Base-by-base conservation (phyloP, 1,284 basidiomycete species). In the Vanrija pseudolonga region DNA sequence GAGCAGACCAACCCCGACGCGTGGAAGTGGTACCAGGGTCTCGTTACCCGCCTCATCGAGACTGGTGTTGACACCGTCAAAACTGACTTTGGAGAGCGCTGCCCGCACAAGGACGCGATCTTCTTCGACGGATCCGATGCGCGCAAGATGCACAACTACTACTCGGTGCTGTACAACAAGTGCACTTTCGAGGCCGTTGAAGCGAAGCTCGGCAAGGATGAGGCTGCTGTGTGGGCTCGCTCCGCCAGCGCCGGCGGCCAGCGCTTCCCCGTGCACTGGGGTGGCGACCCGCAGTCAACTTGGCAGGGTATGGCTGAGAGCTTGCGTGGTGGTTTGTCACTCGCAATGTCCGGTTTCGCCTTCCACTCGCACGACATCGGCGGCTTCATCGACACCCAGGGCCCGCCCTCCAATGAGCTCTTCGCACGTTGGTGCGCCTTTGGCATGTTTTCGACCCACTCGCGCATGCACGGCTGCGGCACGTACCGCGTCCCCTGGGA, bases 261-360 rank as follows among this genome's bases (percentile, higher is more conserved):
- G 75, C 77, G 85, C 78, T 85, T 66, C 61, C 72, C 71, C 7
- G 53, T 62, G 2, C 72, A 74, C 56, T 88, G 86, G 86, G 85
- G 86, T 26, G 86, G 86, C 3, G 86, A 89, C 61, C 87, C 85
- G 70, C 86, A 88, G 69, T 85, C 84, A 15, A 86, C 85, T 0
- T 88, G 82, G 73, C 85, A 87, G 67, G 87, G 85, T 4, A 88
- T 89, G 86, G 84, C 84, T 0, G 86, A 88, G 73, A 83, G 85
- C 0, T 76, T 88, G 40, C 80, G 86, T 6, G 86, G 86, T 7
- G 82, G 82, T 12, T 74, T 88, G 28, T 85, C 84, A 47, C 72
- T 88, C 58, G 85, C 84, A 1, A 60, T 80, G 2, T 87, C 85
- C 18, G 86, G 86, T 3, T 88, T 87, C 64, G 84, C 81, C 3